Conservation (phyloP, 2,329 filamentous ascomycete genomes). For the Ilyonectria sp. region DNA sequence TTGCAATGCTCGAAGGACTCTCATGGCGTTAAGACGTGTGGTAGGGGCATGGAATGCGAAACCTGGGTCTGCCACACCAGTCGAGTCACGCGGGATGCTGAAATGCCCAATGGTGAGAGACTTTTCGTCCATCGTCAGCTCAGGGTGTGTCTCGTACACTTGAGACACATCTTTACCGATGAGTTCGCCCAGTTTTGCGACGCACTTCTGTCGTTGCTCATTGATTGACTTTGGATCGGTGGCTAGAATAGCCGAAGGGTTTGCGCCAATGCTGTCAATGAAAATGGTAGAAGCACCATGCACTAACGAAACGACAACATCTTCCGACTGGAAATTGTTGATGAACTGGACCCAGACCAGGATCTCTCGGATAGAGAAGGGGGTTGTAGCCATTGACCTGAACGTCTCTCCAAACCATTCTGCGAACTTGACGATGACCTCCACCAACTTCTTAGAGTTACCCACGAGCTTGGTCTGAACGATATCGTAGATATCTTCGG, state of each 20-base stretch:
- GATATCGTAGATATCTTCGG: constrained; percentile 90
- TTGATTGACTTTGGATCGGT: constrained; percentile 79
- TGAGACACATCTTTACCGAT: constrained; percentile 73
- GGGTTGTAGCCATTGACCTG: constrained; percentile 79
- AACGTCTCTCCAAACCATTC: constrained; percentile 93
- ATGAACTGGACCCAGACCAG: constrained; percentile 95
- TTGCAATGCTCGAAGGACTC: constrained; percentile 90
- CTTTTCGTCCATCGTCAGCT: constrained; percentile 67
- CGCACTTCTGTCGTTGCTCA: constrained; percentile 79
- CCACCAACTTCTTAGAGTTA: constrained; percentile 70
- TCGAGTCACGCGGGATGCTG: constrained; percentile 68
- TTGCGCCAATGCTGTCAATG: constrained; percentile 94
- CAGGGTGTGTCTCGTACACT: constrained; percentile 76
- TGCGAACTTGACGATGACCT: constrained; percentile 86
- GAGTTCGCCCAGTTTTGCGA: constrained; percentile 79
- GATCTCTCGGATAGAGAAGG: constrained; percentile 92
- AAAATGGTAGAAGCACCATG: constrained; percentile 97
- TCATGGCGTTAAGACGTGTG: constrained; percentile 90
- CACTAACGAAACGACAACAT: constrained; percentile 67
- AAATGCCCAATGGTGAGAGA: constrained; percentile 82
- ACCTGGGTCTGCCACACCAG: constrained; percentile 52
- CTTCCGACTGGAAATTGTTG: constrained; percentile 72
- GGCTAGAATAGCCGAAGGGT: constrained; percentile 89
- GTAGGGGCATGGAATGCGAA: constrained; percentile 89
- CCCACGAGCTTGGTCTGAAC: constrained; percentile 80